These are phyloP conservation scores for Fraxinus americana DNA, from an alignment of 257 asterid species.

Conservation along the genomic window DNA sequence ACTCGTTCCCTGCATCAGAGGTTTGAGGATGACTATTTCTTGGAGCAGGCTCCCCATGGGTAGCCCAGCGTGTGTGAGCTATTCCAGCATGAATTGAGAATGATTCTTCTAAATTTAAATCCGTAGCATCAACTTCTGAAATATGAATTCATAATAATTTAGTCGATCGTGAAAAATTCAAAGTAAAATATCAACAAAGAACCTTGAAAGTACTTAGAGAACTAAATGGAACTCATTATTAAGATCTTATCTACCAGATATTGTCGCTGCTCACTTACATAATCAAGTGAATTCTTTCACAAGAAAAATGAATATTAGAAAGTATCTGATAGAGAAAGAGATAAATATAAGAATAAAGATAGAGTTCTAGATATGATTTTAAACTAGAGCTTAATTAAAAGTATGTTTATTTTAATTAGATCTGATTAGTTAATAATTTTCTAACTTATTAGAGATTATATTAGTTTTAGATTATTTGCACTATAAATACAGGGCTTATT, in stretches of 20 bases:
- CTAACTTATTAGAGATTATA: too few relatives aligned
- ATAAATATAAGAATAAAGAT: too few relatives aligned
- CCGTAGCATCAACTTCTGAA: constrained; percentile 76
- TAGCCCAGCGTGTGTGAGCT: constrained; percentile 99
- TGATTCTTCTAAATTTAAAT: constrained; percentile 83
- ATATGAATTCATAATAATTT: constrained; percentile 25
- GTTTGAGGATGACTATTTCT: constrained; percentile 96
- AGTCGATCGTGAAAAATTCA: constrained; percentile 7
- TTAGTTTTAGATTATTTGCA: too few relatives aligned
- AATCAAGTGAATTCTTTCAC: constrained; percentile 3
- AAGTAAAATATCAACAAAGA: neutral
- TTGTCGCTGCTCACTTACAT: neutral
- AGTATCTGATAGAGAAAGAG: neutral
- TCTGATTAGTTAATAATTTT: too few relatives aligned
- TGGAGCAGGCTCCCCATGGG: constrained; percentile 99
- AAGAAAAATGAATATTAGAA: neutral
- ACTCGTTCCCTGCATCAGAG: constrained; percentile 77
- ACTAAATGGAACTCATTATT: constrained; percentile 1
- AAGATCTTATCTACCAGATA: neutral
- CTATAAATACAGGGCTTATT: too few relatives aligned
- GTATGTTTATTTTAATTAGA: too few relatives aligned
- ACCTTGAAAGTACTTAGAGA: neutral
- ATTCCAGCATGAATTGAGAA: constrained; percentile 88
- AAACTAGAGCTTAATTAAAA: too few relatives aligned
- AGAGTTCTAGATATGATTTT: too few relatives aligned